Evolutionary conservation across 2,329 filamentous ascomycete genomes (phyloP), one percentile per base, ranked within the genome.

Genomic region (Diplodia intermedia): DNA sequence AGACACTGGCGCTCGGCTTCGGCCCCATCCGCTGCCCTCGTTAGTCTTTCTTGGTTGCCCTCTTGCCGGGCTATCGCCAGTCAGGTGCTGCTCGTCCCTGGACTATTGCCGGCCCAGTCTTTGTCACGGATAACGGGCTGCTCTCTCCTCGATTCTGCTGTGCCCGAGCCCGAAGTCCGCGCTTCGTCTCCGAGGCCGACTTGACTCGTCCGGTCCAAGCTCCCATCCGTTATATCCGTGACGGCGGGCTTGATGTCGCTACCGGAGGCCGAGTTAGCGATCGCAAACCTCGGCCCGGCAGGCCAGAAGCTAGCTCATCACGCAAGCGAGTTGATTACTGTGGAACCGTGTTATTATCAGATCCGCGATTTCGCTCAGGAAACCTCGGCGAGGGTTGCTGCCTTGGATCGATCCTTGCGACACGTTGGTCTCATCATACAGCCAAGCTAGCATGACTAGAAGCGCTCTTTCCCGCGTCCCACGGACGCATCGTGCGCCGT

Each of bases 131-230:
- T 23, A 38, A 40, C 20, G n/a, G 11, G 11, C 55, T 6, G 8
- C 11, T 33, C 31, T 55, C 53, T 14, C 20, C 38, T 36, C 20
- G 8, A n/a, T 49, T 15, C 23, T 61, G 15, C 40, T 33, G 7
- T 49, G 40, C 29, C 57, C 57, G 57, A 61, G 57, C 11, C 57
- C 40, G 40, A 49, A 47, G 40, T 43, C 55, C 55, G 55, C 20
- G 26, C 20, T 15, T 18, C 40, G 40, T 47, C 23, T 26, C 55
- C 55, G 55, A 43, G 36, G 55, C 38, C 55, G 55, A 60, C n/a
- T 20, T 26, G 23, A 9, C 18, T 29, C 20, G 31, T 40, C 33
- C n/a, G 23, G n/a, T 15, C 14, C 50, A 15, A 14, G 50, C 23
- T 43, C 12, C 2, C 23, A 23, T 43, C 36, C 55, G 55, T 43